phyloP scores from a whole-genome alignment of 495 filamentous ascomycete genomes.

The Tuber aestivum region DNA sequence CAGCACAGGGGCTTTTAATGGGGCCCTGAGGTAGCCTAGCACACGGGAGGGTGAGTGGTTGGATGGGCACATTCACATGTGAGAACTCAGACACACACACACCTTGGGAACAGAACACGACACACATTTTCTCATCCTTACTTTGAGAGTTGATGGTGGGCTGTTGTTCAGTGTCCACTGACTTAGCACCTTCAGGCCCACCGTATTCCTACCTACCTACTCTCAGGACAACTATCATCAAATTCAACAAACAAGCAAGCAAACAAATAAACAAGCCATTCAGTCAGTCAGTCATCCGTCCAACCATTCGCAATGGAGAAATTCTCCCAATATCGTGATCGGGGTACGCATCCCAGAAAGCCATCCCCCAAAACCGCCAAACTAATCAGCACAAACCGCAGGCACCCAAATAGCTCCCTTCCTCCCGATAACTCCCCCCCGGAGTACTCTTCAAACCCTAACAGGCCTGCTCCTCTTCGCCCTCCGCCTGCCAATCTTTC shows the following conservation, averaged over 20 bases:
- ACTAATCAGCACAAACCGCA: constrained; percentile 44
- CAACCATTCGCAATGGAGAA: constrained; percentile 68
- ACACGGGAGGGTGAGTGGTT: too few relatives aligned
- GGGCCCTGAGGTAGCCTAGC: too few relatives aligned
- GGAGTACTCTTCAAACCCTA: constrained; percentile 56
- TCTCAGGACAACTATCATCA: neutral
- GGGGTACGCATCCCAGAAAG: constrained; percentile 52
- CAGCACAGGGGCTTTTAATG: neutral
- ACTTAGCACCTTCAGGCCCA: neutral
- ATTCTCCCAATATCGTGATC: constrained; percentile 90
- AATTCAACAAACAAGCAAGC: neutral
- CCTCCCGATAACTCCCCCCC: constrained; percentile 64
- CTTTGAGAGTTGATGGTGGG: neutral
- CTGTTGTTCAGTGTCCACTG: neutral
- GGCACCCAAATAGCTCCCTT: constrained; percentile 96
- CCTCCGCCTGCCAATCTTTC: constrained; percentile 71
- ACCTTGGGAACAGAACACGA: neutral
- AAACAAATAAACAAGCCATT: neutral
- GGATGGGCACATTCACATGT: neutral
- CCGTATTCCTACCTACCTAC: neutral
- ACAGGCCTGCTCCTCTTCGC: constrained; percentile 66
- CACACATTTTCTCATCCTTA: neutral
- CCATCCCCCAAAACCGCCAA: constrained; percentile 7
- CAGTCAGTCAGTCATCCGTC: neutral
- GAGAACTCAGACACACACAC: neutral